Base-by-base conservation (phyloP, 148 eudicot genomes). In the Silene latifolia region DNA sequence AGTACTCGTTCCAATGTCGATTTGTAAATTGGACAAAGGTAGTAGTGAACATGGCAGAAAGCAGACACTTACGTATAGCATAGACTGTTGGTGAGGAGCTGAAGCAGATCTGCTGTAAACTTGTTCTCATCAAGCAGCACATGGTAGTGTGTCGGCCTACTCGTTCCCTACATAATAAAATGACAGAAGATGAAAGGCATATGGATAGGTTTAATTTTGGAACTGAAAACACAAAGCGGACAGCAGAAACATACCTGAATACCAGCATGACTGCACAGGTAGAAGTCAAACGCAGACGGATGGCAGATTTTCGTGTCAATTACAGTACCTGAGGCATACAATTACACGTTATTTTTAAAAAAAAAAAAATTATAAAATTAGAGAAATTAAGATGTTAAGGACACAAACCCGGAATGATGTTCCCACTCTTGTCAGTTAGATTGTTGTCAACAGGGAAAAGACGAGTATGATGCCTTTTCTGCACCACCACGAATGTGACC, bases 401-500 rank as follows among this genome's bases (percentile, higher is more conserved):
- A 4, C 73, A 5, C 5, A 29, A 24, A 91, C 98, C 97, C 69
- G 99, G 99, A 46, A 95, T 66, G 23, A 95, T 95, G 71, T 95
- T 95, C 57, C 97, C 97, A 76, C 97, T 92, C 85, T 64, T 85
- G 71, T 92, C 96, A 0, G 91, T 86, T 23, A 82, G 32, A 20
- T 12, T 82, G 3, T 48, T 67, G 74, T 90, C 88, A 11, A 54
- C 73, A 6, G 99, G 80, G 62, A 95, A 95, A 9, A 95, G 91
- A 2, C 97, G 92, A 4, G 99, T 95, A 54, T 95, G 97, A 60
- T 95, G 99, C 65, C 99, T 85, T 74, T 95, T 95, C 70, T 92
- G 99, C 66, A 92, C 99, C 5, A 95, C 92, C 56, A 92, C 89
- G 84, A 95, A 95, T 19, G 99, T 95, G 1, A 92, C 82, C 4